Evolutionary conservation across 345 rosid genomes (phyloP), one percentile per base, ranked within the genome.

Genomic region (Lumnitzera littorea): DNA sequence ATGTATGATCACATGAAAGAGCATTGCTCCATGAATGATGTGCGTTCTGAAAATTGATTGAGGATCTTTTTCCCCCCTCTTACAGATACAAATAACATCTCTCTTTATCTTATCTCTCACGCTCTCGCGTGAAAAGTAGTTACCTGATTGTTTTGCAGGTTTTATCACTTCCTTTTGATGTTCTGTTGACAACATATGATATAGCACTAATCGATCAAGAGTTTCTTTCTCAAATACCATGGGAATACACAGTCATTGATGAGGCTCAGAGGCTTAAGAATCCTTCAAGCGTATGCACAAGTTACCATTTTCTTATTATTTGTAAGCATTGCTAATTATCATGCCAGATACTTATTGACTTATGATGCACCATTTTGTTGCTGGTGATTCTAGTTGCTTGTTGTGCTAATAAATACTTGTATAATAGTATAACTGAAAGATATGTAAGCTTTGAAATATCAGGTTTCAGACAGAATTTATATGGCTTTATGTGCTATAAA

Each of bases 261-360:
- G 96, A 91, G 76, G 96, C 96, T 67, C 96, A 91, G 70, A 77
- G 98, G 65, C 96, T 91, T 66, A 91, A 88, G 76, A 88, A 84
- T 75, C 90, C 98, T 57, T 77, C 81, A 60, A 88, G 91, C 51
- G 98, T 91, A 91, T 68, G 91, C 43, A 36, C 43, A 36, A 36
- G 9, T 9, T 36, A 5, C 2, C 31, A 27, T 27, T 27, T 27
- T 13, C 53, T 74, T 46, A 58, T 9, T 25, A 24, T 50, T 10
- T 15, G 25, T 12, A 13, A 53, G 17, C 27, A 50, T 13, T 58
- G 16, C 27, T 50, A 46, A 24, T 12, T 27, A 27, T 27, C 2
- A 1, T 60, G 53, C 31, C 53, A 24, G 25, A 46, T 46, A 17
- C 12, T 61, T 9, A 12, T 60, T 49, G 23, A 27, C 31, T 27